Evolutionary conservation across 768 basidiomycete species (phyloP).

Genomic region (Termitomyces sp.): DNA sequence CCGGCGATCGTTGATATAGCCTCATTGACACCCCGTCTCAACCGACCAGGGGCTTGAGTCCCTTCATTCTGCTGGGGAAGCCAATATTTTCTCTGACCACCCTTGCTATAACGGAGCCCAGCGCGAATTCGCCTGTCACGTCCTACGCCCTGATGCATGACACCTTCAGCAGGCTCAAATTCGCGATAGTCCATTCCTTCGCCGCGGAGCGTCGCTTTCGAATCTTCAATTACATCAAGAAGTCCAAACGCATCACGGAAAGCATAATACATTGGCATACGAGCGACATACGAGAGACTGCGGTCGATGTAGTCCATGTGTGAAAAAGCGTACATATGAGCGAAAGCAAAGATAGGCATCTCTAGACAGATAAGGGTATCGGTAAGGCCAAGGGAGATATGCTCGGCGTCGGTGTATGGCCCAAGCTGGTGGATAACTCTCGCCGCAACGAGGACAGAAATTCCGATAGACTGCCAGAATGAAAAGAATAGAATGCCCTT

Average conservation of each 20-base stretch:
- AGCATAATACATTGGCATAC: conserved; percentile 86
- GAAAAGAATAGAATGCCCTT: conserved; percentile 98
- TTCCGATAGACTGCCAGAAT: conserved; percentile 90
- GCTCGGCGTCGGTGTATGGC: conserved; percentile 81
- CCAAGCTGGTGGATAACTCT: conserved; percentile 74
- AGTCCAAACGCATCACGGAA: conserved; percentile 84
- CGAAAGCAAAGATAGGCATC: conserved; percentile 95
- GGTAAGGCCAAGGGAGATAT: conserved; percentile 85
- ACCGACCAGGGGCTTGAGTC: conserved; percentile 29
- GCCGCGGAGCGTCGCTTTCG: conserved; percentile 74
- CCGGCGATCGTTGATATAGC: conserved; percentile 36
- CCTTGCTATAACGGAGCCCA: conserved; percentile 84
- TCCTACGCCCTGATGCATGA: conserved; percentile 85
- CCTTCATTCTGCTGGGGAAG: conserved; percentile 59
- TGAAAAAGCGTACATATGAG: conserved; percentile 93
- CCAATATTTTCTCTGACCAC: conserved; percentile 96
- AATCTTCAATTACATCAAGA: conserved; percentile 84
- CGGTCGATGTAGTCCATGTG: conserved; percentile 78
- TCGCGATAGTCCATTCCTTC: conserved; percentile 93
- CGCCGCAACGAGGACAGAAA: conserved; percentile 86
- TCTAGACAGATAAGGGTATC: conserved; percentile 93
- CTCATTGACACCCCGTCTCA: conserved; percentile 36
- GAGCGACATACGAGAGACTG: conserved; percentile 60
- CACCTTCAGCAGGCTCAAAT: conserved; percentile 94
- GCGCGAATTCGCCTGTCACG: conserved; percentile 85